Evolutionary conservation across 257 asterid species (phyloP).

Genomic region (Cynanchum wilfordii): DNA sequence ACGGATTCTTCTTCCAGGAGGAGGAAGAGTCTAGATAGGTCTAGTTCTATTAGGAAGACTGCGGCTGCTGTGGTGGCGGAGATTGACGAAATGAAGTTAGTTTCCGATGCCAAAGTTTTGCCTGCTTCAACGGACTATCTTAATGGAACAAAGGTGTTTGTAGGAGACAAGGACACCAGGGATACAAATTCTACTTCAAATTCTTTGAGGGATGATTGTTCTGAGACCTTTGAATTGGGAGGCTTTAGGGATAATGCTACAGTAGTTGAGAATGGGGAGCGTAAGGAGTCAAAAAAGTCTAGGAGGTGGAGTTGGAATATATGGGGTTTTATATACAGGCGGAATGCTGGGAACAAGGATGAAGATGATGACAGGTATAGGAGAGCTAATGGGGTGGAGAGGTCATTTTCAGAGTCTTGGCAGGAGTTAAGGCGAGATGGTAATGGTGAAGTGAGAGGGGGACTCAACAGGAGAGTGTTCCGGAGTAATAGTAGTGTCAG

Average conservation of each 20-base stretch:
- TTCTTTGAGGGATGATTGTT: slow-evolving; percentile 66
- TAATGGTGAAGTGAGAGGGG: slow-evolving; percentile 34
- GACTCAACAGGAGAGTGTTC: slow-evolving; percentile 36
- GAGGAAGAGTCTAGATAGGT: slow-evolving; percentile 91
- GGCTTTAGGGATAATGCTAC: slow-evolving; percentile 44
- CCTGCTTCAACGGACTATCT: slow-evolving; percentile 45
- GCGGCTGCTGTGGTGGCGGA: slow-evolving; percentile 85
- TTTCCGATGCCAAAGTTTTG: slow-evolving; percentile 48
- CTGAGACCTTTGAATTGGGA: slow-evolving; percentile 67
- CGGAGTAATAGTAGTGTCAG: slow-evolving; percentile 65
- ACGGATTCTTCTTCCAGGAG: slow-evolving; percentile 71
- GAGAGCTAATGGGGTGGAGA: slow-evolving; percentile 61
- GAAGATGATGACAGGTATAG: slow-evolving; percentile 49
- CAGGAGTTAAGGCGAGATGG: slow-evolving; percentile 43
- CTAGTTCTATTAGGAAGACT: slow-evolving; percentile 69
- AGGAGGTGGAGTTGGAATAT: slow-evolving; percentile 68
- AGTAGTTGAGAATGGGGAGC: slow-evolving; percentile 41
- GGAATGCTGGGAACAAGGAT: slow-evolving; percentile 40
- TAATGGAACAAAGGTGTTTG: slow-evolving; percentile 44
- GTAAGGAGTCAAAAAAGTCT: slow-evolving; percentile 52
- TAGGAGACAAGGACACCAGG: slow-evolving; percentile 36
- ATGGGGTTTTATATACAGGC: slow-evolving; percentile 58
- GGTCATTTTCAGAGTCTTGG: slow-evolving; percentile 68
- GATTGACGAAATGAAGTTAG: slow-evolving; percentile 60
- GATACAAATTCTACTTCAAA: slow-evolving; percentile 42